phyloP scores from a whole-genome alignment of 2,329 filamentous ascomycete species.

The Alternaria sp. region DNA sequence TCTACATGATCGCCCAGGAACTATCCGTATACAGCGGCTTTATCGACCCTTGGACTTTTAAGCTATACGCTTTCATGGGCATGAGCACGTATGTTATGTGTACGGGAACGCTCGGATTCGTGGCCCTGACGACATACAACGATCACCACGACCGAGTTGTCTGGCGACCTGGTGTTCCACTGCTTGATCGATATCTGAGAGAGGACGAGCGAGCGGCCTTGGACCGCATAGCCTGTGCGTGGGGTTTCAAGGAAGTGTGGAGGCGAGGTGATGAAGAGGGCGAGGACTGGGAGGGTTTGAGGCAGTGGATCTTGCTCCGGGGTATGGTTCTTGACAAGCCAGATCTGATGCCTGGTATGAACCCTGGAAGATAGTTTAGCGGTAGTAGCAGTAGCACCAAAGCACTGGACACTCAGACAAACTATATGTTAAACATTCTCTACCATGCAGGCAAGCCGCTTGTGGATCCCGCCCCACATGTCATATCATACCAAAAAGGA shows the following conservation, averaged over 20 bases:
- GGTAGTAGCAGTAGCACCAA: background rate
- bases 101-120: constrained; percentile 80
- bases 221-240: constrained; percentile 85
- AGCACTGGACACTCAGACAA: background rate
- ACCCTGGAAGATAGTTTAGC: constrained; percentile 44
- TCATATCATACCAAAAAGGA: background rate
- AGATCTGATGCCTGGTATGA: constrained; percentile 93
- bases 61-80: constrained; percentile 79
- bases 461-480: background rate
- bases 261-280: constrained; percentile 91
- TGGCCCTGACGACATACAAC: constrained; percentile 86
- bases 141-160: constrained; percentile 95
- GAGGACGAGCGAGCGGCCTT: constrained; percentile 90
- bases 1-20: constrained; percentile 75
- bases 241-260: constrained; percentile 86
- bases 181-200: constrained; percentile 83
- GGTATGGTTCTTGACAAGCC: constrained; percentile 91
- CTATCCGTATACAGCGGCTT: constrained; percentile 73
- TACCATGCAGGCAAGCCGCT: background rate
- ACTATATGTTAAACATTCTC: background rate
- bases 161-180: constrained; percentile 83
- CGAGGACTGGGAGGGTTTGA: constrained; percentile 84
- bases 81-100: constrained; percentile 85
- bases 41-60: constrained; percentile 80
- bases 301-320: constrained; percentile 81